Conservation (phyloP, 805 yeast species). For the Peterozyma xylosa region DNA sequence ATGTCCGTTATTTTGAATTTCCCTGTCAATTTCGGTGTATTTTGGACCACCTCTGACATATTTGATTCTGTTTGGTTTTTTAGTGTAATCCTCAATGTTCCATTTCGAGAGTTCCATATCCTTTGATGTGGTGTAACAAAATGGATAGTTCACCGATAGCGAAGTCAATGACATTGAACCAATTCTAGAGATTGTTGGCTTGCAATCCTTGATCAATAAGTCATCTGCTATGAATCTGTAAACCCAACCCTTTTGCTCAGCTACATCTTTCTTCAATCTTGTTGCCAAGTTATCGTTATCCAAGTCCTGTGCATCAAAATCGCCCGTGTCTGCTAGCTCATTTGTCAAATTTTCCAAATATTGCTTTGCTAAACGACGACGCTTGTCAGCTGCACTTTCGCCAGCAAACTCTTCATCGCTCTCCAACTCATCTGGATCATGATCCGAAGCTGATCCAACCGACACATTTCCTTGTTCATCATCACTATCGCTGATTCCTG, state of each 20-base stretch:
- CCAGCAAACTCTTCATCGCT: conserved; percentile 67
- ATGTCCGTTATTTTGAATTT: conserved; percentile 63
- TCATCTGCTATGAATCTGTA: conserved; percentile 59
- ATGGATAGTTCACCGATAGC: conserved; percentile 48
- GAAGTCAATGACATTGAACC: conserved; percentile 53
- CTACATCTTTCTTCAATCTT: conserved; percentile 80
- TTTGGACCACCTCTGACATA: conserved; percentile 57
- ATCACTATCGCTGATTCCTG: conserved; percentile 42
- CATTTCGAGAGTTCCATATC: conserved; percentile 77
- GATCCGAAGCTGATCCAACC: conserved; percentile 18
- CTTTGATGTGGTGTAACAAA: conserved; percentile 75
- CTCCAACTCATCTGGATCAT: conserved; percentile 33
- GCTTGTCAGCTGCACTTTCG: conserved; percentile 86
- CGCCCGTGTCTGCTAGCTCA: conserved; percentile 37
- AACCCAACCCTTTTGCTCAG: conserved; percentile 80
- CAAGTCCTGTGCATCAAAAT: conserved; percentile 84
- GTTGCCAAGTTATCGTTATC: conserved; percentile 81
- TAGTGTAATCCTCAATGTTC: conserved; percentile 47
- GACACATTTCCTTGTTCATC: conserved; percentile 35
- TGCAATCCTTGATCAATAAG: conserved; percentile 32
- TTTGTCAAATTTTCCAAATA: conserved; percentile 72
- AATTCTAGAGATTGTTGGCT: conserved; percentile 43
- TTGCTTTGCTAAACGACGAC: conserved; percentile 91
- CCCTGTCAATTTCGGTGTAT: conserved; percentile 32
- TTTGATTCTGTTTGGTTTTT: conserved; percentile 59